Evolutionary conservation across 78 protist genomes (phyloP).

Genomic region (Isochrysis galbana): DNA sequence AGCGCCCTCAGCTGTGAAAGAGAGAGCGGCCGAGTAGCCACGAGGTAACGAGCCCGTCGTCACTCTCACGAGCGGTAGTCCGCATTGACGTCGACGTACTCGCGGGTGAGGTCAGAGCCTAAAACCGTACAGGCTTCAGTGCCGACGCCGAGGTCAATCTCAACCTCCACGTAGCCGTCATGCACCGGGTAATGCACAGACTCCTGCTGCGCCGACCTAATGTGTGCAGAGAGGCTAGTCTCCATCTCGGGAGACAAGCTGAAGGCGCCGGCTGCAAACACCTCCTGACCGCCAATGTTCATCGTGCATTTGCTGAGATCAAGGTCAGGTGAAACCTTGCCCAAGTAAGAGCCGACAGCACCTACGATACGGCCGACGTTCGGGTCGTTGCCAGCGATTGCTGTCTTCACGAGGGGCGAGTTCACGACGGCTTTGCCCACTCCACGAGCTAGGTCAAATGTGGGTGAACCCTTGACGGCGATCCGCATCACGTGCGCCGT

Average conservation of each 20-base stretch:
- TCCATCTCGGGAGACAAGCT: not conserved
- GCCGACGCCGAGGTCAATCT: not conserved
- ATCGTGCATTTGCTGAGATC: not conserved
- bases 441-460: not conserved
- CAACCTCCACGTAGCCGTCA: not conserved
- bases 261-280: not conserved
- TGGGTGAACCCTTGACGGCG: not conserved
- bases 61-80: slow-evolving; percentile 21
- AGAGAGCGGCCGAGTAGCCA: too few species aligned
- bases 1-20: too few species aligned
- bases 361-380: slow-evolving; percentile 18
- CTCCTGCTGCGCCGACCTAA: not conserved
- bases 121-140: not conserved
- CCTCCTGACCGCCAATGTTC: not conserved
- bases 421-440: slow-evolving; percentile 14
- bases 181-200: not conserved
- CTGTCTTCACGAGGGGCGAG: not conserved
- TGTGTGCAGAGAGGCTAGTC: not conserved
- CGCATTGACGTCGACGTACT: not conserved
- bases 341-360: not conserved
- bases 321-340: not conserved
- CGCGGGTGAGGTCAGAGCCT: slow-evolving; percentile 6
- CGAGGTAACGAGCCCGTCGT: too few species aligned
- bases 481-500: not conserved
- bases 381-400: slow-evolving; percentile 30